Conservation (phyloP, 163 green algal genomes). For the Volvox carteri region DNA sequence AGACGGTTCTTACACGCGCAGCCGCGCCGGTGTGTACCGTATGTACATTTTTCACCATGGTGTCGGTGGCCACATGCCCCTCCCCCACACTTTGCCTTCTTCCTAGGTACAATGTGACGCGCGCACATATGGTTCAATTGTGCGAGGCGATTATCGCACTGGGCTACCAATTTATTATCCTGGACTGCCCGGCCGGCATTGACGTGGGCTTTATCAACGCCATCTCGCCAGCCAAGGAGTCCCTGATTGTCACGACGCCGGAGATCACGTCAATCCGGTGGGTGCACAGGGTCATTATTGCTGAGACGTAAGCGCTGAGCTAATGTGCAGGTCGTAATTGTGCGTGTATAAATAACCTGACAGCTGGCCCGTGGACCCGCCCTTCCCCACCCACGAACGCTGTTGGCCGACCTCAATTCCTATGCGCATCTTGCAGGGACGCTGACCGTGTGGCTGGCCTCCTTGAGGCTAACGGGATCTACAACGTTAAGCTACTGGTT, state of each 20-base stretch:
- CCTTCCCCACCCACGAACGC: too few relatives aligned
- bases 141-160: slow-evolving; percentile 81
- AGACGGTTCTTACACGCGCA: too few relatives aligned
- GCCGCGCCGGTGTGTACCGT: too few relatives aligned
- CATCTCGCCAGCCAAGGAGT: slow-evolving; percentile 87
- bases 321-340: too few relatives aligned
- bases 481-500: slow-evolving; percentile 91
- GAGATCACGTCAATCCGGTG: slow-evolving; percentile 91
- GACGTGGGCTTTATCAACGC: slow-evolving; percentile 93
- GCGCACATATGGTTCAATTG: slow-evolving; percentile 88
- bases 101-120: slow-evolving; percentile 91
- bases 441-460: slow-evolving; percentile 91
- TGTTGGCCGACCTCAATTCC: too few relatives aligned
- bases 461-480: slow-evolving; percentile 91
- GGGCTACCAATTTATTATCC: slow-evolving; percentile 91
- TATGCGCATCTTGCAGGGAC: slow-evolving; percentile 65
- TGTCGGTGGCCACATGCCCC: too few relatives aligned
- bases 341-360: too few relatives aligned
- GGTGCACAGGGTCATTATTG: too few relatives aligned
- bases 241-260: slow-evolving; percentile 89
- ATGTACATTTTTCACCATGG: too few relatives aligned
- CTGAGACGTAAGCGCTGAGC: too few relatives aligned
- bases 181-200: slow-evolving; percentile 93
- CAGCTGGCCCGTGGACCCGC: too few relatives aligned
- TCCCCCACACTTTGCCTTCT: too few relatives aligned